Evolutionary conservation across 139 green algal species (phyloP).

Genomic region (Mesotaenium endlicherianum): DNA sequence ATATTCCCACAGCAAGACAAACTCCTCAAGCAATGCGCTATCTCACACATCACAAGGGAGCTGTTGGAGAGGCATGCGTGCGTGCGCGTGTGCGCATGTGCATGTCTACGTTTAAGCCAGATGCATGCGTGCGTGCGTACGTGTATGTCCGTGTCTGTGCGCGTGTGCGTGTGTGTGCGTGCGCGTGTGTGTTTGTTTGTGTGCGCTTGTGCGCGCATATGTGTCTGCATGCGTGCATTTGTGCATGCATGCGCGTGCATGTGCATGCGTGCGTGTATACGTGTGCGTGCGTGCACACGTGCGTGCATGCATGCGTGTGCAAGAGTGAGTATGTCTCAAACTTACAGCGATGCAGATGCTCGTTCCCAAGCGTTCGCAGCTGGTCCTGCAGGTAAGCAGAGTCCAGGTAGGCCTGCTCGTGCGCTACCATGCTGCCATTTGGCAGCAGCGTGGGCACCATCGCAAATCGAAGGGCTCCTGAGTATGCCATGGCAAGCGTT

Average conservation of each 20-base stretch:
- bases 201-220: not conserved
- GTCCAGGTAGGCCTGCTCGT: slow-evolving; percentile 7
- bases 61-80: too few relatives aligned
- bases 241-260: not conserved
- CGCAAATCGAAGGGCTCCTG: not conserved
- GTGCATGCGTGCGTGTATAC: not conserved
- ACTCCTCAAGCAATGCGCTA: too few relatives aligned
- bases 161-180: not conserved
- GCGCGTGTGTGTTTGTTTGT: not conserved
- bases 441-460: not conserved
- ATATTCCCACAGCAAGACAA: too few relatives aligned
- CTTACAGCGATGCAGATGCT: not conserved
- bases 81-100: not conserved
- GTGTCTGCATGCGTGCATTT: not conserved
- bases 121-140: not conserved
- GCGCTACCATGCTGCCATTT: not conserved
- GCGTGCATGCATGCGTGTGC: not conserved
- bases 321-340: not conserved
- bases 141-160: not conserved
- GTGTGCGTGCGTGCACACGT: not conserved
- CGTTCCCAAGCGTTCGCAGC: slow-evolving; percentile 3
- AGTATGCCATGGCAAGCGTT: slow-evolving; percentile 13
- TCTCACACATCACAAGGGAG: too few relatives aligned
- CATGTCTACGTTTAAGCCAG: not conserved
- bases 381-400: slow-evolving; percentile 15